Base-by-base conservation (phyloP, 2,329 filamentous ascomycete genomes). In the Claviceps sp. region DNA sequence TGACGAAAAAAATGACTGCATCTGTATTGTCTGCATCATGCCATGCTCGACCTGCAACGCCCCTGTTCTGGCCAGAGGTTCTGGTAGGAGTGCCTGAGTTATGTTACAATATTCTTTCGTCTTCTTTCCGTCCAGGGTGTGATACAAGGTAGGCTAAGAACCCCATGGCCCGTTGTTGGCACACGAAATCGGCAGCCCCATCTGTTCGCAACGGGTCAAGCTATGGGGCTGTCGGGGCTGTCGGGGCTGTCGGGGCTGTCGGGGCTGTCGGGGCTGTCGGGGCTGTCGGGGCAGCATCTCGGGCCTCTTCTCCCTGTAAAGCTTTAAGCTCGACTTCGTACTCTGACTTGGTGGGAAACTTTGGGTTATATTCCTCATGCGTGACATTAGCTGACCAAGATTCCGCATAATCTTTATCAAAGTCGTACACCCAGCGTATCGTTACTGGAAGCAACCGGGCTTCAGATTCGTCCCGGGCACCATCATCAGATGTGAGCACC, bases 351-450 rank as follows among this genome's bases (percentile, higher is more conserved):
- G 47, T 45, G 17, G 57, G 26, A 8, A 29, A 52, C 4, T 62
- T 58, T 37, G 59, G 55, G 50, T 62, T 62, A 26, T 75, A 61
- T 36, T 72, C 55, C 9, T 68, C 62, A 56, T 81, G 78, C n/a
- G 62, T 65, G 56, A 81, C 77, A 52, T 80, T 81, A 7, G 58
- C 54, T 7, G 77, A 63, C 78, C 78, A 81, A 17, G 61, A 53
- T 57, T 64, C 54, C 0, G 77, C 78, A 54, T 69, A 73, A 36
- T 69, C 63, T 53, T 62, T 67, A 55, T 80, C 75, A 52, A 66
- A 60, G 50, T 71, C 67, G 56, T 78, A 69, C 22, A 66, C 62
- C 78, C 78, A 81, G 63, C 66, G 76, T 37, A 81, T 66, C 5
- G 68, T 74, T 0, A 73, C 72, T 26, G 61, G 61, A 22, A 72